Evolutionary conservation across 371 early-diverging fungal species (phyloP).

Genomic region (Mucor mucedo): DNA sequence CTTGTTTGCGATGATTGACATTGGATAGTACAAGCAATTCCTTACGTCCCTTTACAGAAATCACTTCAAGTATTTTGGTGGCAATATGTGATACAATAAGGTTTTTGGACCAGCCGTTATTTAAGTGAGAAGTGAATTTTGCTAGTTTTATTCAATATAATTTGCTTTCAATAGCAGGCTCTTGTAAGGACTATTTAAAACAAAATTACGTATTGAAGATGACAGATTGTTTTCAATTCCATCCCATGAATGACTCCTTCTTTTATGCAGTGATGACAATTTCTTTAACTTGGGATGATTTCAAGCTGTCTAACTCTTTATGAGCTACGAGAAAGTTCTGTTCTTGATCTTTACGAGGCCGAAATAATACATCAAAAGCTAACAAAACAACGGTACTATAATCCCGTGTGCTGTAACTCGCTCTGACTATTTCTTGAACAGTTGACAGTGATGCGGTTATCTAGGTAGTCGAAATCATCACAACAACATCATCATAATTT

Average conservation of each 20-base stretch:
- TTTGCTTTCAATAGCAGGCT: constrained; percentile 11
- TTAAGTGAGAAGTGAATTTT: constrained; percentile 13
- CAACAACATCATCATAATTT: background rate
- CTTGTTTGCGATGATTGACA: too few relatives aligned
- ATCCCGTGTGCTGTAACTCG: background rate
- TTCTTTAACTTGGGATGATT: constrained; percentile 15
- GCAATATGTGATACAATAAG: background rate
- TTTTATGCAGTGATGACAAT: constrained; percentile 1
- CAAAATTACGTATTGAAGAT: constrained; percentile 14
- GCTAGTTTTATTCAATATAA: constrained; percentile 13
- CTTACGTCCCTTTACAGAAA: constrained; percentile 18
- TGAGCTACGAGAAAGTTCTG: constrained; percentile 22
- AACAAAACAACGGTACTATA: constrained; percentile 20
- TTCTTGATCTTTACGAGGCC: constrained; percentile 24
- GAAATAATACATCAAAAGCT: constrained; percentile 21
- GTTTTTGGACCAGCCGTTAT: constrained; percentile 13
- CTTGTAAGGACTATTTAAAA: constrained; percentile 9
- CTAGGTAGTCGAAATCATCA: background rate
- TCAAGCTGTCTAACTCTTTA: constrained; percentile 19
- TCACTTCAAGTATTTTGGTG: constrained; percentile 12
- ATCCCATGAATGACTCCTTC: background rate
- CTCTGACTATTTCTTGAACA: background rate
- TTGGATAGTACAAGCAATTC: constrained; percentile 10
- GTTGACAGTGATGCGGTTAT: background rate
- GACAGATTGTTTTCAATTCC: constrained; percentile 1